These are phyloP conservation scores for Microbotryum silenes-acaulis DNA, from an alignment of 1,284 basidiomycete genomes.

Conservation along the genomic window DNA sequence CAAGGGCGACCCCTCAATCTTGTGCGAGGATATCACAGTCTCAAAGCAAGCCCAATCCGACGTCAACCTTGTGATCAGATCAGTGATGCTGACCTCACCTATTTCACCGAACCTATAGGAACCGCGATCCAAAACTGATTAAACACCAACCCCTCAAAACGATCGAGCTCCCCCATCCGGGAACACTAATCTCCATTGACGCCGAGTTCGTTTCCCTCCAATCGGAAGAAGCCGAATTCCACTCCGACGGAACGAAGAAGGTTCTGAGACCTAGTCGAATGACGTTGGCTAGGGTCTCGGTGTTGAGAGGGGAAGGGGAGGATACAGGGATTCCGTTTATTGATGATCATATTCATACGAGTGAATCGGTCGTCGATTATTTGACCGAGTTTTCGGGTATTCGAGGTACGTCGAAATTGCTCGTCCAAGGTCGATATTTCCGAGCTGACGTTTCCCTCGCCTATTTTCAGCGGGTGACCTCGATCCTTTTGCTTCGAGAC, in stretches of 20 bases:
- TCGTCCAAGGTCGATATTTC: background rate
- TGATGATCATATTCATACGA: constrained; percentile 95
- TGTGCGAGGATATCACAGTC: constrained; percentile 80
- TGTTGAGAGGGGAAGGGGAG: constrained; percentile 73
- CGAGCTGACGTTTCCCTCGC: background rate
- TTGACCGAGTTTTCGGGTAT: constrained; percentile 96
- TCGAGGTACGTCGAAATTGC: constrained; percentile 54
- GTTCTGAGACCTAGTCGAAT: constrained; percentile 83
- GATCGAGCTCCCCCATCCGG: constrained; percentile 75
- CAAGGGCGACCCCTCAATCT: constrained; percentile 61
- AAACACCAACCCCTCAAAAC: constrained; percentile 65
- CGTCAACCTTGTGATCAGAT: no score
- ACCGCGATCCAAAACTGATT: constrained; percentile 63
- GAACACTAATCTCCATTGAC: constrained; percentile 87
- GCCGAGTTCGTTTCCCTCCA: constrained; percentile 97
- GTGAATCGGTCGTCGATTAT: constrained; percentile 90
- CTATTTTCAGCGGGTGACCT: constrained; percentile 68
- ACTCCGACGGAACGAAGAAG: constrained; percentile 89
- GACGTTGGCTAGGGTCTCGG: constrained; percentile 88
- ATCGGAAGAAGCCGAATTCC: constrained; percentile 88
- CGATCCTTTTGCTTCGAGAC: constrained; percentile 69
- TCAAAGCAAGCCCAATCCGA: constrained; percentile 52
- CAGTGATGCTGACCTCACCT: background rate
- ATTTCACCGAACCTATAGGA: constrained; percentile 44
- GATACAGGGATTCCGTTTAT: constrained; percentile 84